Conservation (phyloP, 441 rosid genomes). For the Jatropha multifida region DNA sequence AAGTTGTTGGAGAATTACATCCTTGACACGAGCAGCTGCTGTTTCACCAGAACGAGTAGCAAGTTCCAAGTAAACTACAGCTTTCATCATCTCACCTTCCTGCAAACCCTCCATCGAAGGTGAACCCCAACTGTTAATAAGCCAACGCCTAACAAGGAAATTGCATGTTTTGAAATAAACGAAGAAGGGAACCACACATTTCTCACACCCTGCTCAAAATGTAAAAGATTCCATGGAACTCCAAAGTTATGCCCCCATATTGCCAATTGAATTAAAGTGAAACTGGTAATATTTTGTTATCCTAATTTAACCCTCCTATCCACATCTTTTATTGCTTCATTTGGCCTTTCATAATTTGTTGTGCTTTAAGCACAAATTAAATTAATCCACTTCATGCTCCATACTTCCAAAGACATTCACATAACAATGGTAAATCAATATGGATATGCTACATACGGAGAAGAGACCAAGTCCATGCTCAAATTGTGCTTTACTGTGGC, state of each 20-base stretch:
- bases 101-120: conserved; percentile 31
- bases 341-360: background rate
- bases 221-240: background rate
- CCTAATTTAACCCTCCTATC: background rate
- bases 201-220: background rate
- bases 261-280: background rate
- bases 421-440: background rate
- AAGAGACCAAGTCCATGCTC: conserved; percentile 81
- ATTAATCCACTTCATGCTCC: background rate
- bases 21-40: conserved; percentile 67
- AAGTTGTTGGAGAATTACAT: conserved; percentile 61
- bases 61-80: conserved; percentile 80
- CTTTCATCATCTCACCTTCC: conserved; percentile 78
- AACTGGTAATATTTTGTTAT: background rate
- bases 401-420: background rate
- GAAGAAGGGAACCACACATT: background rate
- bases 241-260: background rate
- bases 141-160: conserved; percentile 8
- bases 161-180: background rate
- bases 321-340: background rate
- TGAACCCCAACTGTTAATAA: background rate
- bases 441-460: conserved; percentile 40
- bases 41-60: conserved; percentile 80
- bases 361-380: background rate
- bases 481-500: conserved; percentile 82